A percentile compares a stretch with the other conserved stretches of the same genome.
These are phyloP conservation scores for Neurospora tetraspora DNA, from an alignment of 495 filamentous ascomycete genomes.

Conservation along the genomic window DNA sequence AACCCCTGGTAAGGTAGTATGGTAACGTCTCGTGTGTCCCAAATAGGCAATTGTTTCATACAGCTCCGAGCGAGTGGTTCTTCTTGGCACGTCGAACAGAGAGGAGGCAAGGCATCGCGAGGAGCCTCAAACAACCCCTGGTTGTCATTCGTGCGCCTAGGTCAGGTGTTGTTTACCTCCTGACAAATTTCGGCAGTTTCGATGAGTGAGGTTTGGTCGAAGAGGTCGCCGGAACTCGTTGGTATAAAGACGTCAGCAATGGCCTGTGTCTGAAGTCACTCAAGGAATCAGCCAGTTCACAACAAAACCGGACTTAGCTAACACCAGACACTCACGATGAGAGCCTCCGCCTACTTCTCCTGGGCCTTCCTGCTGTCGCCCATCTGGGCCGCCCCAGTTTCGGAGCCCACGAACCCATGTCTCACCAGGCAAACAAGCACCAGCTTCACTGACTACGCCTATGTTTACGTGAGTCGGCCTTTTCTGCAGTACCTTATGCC, in stretches of 20 bases:
- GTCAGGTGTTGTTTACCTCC: neutral
- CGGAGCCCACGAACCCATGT: neutral
- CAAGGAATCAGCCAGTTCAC: neutral
- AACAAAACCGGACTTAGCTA: neutral
- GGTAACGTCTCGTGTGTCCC: neutral
- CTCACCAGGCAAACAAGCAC: neutral
- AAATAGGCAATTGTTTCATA: neutral
- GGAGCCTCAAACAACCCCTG: neutral
- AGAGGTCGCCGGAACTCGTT: neutral
- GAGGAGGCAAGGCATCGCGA: neutral
- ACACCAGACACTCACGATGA: neutral
- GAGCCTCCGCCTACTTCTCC: neutral
- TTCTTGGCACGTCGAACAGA: neutral
- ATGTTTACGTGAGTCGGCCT: neutral
- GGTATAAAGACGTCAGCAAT: neutral
- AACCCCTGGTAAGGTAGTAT: neutral
- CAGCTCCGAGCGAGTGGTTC: neutral
- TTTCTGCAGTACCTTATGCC: neutral
- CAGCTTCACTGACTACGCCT: neutral
- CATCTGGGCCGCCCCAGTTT: neutral
- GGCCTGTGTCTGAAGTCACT: neutral
- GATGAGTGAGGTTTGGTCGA: neutral
- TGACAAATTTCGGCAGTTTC: neutral
- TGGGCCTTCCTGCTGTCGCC: neutral
- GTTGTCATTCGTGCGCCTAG: neutral